These are phyloP conservation scores for Neurospora sp. DNA, from an alignment of 495 filamentous ascomycete species.

Conservation along the genomic window DNA sequence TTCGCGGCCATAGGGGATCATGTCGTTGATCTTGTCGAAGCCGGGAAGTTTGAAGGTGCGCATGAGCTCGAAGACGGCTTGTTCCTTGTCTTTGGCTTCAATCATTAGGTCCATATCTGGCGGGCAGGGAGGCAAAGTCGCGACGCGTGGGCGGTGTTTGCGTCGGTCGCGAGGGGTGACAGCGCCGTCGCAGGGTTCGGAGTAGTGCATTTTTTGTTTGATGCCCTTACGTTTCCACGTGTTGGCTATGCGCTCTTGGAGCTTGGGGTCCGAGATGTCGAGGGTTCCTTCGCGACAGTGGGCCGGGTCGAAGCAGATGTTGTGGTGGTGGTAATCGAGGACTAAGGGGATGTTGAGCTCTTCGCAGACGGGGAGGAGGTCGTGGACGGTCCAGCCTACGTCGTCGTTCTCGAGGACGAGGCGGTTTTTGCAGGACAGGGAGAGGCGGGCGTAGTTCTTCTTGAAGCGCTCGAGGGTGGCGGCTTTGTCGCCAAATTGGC, in stretches of 20 bases:
- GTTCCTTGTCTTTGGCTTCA: constrained; percentile 97
- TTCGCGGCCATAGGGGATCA: constrained; percentile 63
- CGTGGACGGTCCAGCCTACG: constrained; percentile 80
- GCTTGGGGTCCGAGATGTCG: constrained; percentile 62
- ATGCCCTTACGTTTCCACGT: constrained; percentile 86
- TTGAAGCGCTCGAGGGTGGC: constrained; percentile 76
- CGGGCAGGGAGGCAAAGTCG: constrained; percentile 70
- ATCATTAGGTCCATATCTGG: constrained; percentile 92
- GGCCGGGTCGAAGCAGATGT: constrained; percentile 71
- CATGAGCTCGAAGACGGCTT: constrained; percentile 94
- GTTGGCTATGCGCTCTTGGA: constrained; percentile 53
- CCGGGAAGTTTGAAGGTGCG: constrained; percentile 73
- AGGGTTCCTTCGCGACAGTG: constrained; percentile 75
- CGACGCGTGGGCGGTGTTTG: constrained; percentile 74
- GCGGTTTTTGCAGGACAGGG: constrained; percentile 62
- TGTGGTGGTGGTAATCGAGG: constrained; percentile 92
- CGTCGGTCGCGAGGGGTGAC: constrained; percentile 66
- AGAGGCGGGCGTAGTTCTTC: constrained; percentile 56
- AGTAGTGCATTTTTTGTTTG: constrained; percentile 94
- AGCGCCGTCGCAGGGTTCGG: constrained; percentile 64
- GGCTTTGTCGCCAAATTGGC: constrained; percentile 78
- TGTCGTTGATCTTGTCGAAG: constrained; percentile 62
- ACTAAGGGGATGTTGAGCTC: constrained; percentile 89
- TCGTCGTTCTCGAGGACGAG: constrained; percentile 94
- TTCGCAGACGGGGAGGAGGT: constrained; percentile 83